phyloP scores from a whole-genome alignment of 192 early-diverging fungal genomes.

The Podochytrium sp. region DNA sequence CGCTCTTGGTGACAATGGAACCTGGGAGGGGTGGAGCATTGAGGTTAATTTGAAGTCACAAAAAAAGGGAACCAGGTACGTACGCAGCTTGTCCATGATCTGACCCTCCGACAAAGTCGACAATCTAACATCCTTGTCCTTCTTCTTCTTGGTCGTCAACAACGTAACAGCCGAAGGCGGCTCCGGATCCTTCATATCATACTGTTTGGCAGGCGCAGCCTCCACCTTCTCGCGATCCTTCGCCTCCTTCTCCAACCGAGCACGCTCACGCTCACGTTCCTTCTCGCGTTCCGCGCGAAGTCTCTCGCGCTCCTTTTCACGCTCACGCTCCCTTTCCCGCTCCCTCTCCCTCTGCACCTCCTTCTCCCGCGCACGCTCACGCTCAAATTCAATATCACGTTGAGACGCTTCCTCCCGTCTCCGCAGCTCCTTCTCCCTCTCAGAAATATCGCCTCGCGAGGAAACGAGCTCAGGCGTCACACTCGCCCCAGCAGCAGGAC shows the following conservation, averaged over 20 bases:
- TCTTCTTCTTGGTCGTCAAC: constrained; percentile 39
- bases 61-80: constrained; percentile 18
- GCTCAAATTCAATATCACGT: constrained; percentile 26
- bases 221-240: constrained; percentile 21
- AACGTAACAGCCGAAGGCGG: neutral
- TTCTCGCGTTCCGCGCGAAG: constrained; percentile 30
- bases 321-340: constrained; percentile 24
- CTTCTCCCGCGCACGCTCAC: constrained; percentile 31
- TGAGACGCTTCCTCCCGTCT: constrained; percentile 24
- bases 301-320: constrained; percentile 28
- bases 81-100: constrained; percentile 90
- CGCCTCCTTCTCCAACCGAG: constrained; percentile 17
- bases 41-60: neutral
- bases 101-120: constrained; percentile 90
- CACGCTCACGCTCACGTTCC: constrained; percentile 25
- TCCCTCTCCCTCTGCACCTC: constrained; percentile 36
- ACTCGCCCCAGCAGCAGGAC: constrained; percentile 7
- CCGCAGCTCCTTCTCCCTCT: constrained; percentile 32
- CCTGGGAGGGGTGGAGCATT: constrained; percentile 25
- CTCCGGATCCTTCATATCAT: neutral
- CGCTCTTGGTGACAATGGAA: constrained; percentile 83
- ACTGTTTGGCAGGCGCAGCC: constrained; percentile 27
- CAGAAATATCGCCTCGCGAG: too few species aligned
- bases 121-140: constrained; percentile 71
- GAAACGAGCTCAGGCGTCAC: constrained; percentile 26